Base-by-base conservation (phyloP, 495 filamentous ascomycete genomes). In the Neurospora hispaniola region DNA sequence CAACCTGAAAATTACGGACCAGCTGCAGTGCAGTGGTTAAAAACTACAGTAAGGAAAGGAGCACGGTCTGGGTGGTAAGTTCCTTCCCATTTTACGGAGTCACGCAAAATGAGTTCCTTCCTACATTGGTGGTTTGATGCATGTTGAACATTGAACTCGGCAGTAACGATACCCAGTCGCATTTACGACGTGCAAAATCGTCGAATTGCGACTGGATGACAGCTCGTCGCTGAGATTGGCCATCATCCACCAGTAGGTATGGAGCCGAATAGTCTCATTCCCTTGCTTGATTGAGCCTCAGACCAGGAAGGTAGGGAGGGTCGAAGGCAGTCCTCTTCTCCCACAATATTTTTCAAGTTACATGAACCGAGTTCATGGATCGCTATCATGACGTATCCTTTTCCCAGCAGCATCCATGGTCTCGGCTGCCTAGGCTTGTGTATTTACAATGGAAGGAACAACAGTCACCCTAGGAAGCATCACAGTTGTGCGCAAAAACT, bases 381-480 rank as follows among this genome's bases (percentile, higher is more conserved):
- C 54, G 23, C 23, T 62, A 31, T 31, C n/a, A n/a, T n/a, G n/a
- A n/a, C n/a, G 54, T 38, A 27, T 38, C 23, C 5, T 35, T 66
- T 10, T 38, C 5, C 27, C 27, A 9, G 27, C 12, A 66, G 35
- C 27, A 1, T 38, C 9, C 6, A 16, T 18, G 1, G 12, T 66
- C 12, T 38, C 3, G 18, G 27, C 54, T 35, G 14, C 54, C 54
- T 59, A 35, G 5, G 14, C 54, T 7, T 18, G 6, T 38, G 1
- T 38, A 14, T 66, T 14, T 69, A 73, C 42, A 20, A 79, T 79
- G 77, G 70, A 59, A 2, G 42, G 70, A 71, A 70, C 69, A 8
- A 62, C 69, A 8, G 35, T 78, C 16, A 73, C 74, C 42, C 70
- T 79, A 12, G 78, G 76, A 69, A 73, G 39, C 54, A 74, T 78